These are phyloP conservation scores for Actinomortierella ambigua DNA, from an alignment of 371 early-diverging fungal species.

Conservation along the genomic window DNA sequence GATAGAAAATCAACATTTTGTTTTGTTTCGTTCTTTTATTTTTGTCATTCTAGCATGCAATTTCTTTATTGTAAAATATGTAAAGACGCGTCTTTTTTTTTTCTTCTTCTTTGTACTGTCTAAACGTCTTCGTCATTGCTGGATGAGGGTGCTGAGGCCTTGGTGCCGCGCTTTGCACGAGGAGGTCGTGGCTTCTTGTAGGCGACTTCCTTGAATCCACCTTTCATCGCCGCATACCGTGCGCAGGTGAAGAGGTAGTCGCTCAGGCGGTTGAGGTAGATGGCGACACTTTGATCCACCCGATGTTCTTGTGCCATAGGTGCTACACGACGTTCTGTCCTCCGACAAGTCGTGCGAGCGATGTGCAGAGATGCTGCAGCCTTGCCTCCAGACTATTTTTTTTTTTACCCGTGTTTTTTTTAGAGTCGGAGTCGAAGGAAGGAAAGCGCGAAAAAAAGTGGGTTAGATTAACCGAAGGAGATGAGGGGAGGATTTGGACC, in stretches of 20 bases:
- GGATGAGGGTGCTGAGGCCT: background rate
- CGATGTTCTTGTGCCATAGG: conserved; percentile 66
- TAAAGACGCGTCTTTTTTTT: too few relatives aligned
- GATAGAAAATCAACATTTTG: too few relatives aligned
- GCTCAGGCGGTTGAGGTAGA: conserved; percentile 81
- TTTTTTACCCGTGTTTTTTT: too few relatives aligned
- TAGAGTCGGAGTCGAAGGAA: too few relatives aligned
- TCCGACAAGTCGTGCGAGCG: conserved; percentile 78
- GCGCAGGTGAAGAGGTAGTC: conserved; percentile 91
- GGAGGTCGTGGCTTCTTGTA: conserved; percentile 53
- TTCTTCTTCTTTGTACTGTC: too few relatives aligned
- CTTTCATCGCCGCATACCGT: conserved; percentile 73
- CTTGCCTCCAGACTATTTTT: conserved; percentile 72
- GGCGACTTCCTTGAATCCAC: conserved; percentile 67
- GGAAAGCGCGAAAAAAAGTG: background rate
- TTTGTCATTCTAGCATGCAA: too few relatives aligned
- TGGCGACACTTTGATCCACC: conserved; percentile 64
- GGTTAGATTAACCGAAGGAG: background rate
- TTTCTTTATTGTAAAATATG: too few relatives aligned
- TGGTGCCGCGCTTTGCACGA: conserved; percentile 10
- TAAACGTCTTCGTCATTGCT: too few relatives aligned
- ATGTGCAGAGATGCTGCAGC: conserved; percentile 74
- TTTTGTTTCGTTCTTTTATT: too few relatives aligned
- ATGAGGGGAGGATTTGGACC: background rate
- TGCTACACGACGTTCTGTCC: conserved; percentile 85